phyloP scores from a whole-genome alignment of 768 basidiomycete species.

The Macrolepiota dolichaula region DNA sequence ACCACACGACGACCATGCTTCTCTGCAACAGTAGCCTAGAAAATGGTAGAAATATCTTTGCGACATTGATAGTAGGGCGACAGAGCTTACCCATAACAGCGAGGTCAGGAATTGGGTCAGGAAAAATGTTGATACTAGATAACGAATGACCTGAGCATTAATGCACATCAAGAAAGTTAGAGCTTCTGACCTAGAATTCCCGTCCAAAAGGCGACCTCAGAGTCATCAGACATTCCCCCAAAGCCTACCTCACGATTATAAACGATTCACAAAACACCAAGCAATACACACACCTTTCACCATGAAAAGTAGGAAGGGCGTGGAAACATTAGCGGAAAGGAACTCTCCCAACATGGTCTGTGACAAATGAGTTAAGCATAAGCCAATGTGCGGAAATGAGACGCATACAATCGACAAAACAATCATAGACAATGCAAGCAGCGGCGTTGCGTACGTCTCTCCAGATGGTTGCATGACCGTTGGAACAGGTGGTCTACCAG shows the following conservation, averaged over 20 bases:
- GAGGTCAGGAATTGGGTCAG: slow-evolving; percentile 95
- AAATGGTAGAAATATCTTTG: neutral
- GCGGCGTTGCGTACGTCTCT: slow-evolving; percentile 74
- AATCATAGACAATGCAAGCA: slow-evolving; percentile 85
- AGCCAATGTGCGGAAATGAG: neutral
- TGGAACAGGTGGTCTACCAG: slow-evolving; percentile 69
- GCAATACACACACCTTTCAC: slow-evolving; percentile 60
- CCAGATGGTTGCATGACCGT: slow-evolving; percentile 59
- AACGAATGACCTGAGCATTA: slow-evolving; percentile 14
- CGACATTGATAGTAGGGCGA: slow-evolving; percentile 6
- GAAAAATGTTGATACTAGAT: slow-evolving; percentile 78
- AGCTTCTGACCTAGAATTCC: slow-evolving; percentile 66
- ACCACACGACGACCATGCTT: slow-evolving; percentile 87
- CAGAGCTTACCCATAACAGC: slow-evolving; percentile 73
- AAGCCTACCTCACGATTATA: slow-evolving; percentile 44
- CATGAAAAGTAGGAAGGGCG: slow-evolving; percentile 93
- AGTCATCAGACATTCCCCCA: slow-evolving; percentile 69
- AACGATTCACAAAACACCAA: neutral
- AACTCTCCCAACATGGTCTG: slow-evolving; percentile 96
- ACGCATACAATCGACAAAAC: slow-evolving; percentile 81
- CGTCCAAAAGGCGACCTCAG: slow-evolving; percentile 86
- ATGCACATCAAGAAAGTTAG: neutral
- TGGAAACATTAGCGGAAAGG: slow-evolving; percentile 87
- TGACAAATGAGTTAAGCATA: slow-evolving; percentile 3
- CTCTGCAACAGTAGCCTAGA: slow-evolving; percentile 87